Evolutionary conservation across 441 rosid species (phyloP).

Genomic region (Cnidoscolus chayamansa): DNA sequence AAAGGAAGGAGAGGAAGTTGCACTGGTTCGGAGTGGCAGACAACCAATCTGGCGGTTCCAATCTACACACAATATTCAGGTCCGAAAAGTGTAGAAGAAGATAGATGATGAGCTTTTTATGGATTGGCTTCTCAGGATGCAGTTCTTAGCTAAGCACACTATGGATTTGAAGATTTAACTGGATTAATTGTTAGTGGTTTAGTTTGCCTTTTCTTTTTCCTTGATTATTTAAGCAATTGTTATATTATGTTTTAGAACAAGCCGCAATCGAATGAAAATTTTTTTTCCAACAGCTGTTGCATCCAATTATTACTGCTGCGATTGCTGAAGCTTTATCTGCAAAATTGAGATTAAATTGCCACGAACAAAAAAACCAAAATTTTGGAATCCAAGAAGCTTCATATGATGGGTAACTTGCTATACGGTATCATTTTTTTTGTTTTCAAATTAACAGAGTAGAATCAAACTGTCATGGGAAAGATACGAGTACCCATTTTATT

Average conservation of each 20-base stretch:
- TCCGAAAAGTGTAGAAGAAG: constrained; percentile 62
- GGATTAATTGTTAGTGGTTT: background rate
- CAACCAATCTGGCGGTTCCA: constrained; percentile 96
- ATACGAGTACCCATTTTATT: no score
- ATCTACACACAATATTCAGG: constrained; percentile 94
- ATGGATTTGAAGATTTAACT: constrained; percentile 2
- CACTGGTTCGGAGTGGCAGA: constrained; percentile 86
- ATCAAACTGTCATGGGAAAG: no score
- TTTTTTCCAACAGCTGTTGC: no score
- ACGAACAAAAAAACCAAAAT: no score
- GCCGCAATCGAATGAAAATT: background rate
- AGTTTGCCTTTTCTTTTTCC: background rate
- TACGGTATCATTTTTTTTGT: no score
- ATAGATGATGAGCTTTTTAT: constrained; percentile 2
- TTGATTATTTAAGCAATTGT: background rate
- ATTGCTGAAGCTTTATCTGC: no score
- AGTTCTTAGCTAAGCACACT: background rate
- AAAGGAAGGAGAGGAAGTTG: constrained; percentile 89
- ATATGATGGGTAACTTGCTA: no score
- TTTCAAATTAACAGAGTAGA: no score
- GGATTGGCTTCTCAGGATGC: background rate
- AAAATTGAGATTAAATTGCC: no score
- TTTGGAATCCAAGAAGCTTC: no score
- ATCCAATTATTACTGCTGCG: no score
- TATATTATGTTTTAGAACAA: background rate